Evolutionary conservation across 805 yeast genomes (phyloP).

Genomic region (Barnettozyma wickerhamii): DNA sequence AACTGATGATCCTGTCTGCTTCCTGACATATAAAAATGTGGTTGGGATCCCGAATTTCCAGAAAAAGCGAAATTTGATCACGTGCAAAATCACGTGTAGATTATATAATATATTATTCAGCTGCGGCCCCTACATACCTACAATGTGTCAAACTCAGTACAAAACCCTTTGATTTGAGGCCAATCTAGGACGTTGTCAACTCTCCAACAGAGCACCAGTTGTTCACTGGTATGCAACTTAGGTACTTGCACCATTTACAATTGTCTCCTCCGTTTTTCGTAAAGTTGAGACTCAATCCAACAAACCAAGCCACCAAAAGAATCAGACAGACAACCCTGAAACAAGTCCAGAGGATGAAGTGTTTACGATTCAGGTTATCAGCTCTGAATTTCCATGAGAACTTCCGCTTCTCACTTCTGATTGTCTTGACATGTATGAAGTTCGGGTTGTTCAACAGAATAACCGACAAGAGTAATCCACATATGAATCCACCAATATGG

Average conservation of each 20-base stretch:
- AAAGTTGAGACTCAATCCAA: conserved; percentile 44
- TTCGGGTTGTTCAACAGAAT: conserved; percentile 53
- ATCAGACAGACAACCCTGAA: conserved; percentile 43
- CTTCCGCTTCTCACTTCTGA: conserved; percentile 1
- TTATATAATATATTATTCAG: too few relatives aligned
- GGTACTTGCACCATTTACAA: conserved; percentile 71
- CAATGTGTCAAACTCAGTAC: too few relatives aligned
- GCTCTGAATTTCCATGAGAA: conserved; percentile 14
- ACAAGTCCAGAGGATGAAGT: conserved; percentile 49
- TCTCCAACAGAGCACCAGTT: conserved; percentile 63
- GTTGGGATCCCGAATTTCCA: background rate
- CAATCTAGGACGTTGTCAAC: conserved; percentile 8
- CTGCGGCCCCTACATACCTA: too few relatives aligned
- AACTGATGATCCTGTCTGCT: background rate
- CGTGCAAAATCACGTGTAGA: too few relatives aligned
- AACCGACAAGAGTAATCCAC: conserved; percentile 51
- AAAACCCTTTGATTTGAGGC: too few relatives aligned
- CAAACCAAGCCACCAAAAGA: conserved; percentile 47
- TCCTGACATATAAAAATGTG: background rate
- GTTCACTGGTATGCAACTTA: conserved; percentile 65
- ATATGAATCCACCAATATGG: conserved; percentile 70
- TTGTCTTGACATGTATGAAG: conserved; percentile 27
- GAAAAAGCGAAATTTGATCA: background rate
- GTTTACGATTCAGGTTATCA: conserved; percentile 28
- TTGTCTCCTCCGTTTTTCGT: conserved; percentile 42